Evolutionary conservation across 2,329 filamentous ascomycete species (phyloP).

Genomic region (Anthostomella pinea): DNA sequence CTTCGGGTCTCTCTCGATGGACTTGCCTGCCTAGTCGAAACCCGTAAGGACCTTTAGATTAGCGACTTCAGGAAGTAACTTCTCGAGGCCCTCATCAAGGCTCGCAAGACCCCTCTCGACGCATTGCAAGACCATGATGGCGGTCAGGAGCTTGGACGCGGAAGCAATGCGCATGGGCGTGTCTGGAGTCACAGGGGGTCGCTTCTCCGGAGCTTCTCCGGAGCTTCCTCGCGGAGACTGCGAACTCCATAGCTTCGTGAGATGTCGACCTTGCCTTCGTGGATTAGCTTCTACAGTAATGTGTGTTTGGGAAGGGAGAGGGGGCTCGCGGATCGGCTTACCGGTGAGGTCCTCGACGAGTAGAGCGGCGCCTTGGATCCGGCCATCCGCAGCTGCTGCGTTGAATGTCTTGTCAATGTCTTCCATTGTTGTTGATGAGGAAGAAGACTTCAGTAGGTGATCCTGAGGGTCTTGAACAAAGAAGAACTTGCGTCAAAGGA

Average conservation of each 20-base stretch:
- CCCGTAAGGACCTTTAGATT: slow-evolving; percentile 13
- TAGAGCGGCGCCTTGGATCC: slow-evolving; percentile 15
- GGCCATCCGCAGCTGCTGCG: slow-evolving; percentile 14
- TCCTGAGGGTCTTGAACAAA: not conserved
- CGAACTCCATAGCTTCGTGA: slow-evolving; percentile 18
- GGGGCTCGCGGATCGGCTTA: not conserved
- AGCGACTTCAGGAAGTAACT: slow-evolving; percentile 13
- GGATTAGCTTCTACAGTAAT: not conserved
- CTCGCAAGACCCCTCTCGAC: slow-evolving; percentile 11
- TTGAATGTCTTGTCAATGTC: slow-evolving; percentile 11
- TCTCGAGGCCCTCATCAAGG: slow-evolving; percentile 10
- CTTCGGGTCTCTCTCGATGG: slow-evolving; percentile 16
- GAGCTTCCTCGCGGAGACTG: slow-evolving; percentile 11
- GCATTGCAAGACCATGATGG: slow-evolving; percentile 16
- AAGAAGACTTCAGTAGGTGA: no score
- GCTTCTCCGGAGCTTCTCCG: slow-evolving; percentile 11
- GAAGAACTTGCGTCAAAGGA: not conserved
- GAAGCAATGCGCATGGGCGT: slow-evolving; percentile 16
- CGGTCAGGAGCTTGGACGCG: slow-evolving; percentile 14
- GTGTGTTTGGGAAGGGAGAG: not conserved
- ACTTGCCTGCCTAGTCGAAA: slow-evolving; percentile 15
- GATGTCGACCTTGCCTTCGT: slow-evolving; percentile 13
- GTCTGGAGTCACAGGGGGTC: slow-evolving; percentile 12
- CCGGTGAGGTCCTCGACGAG: slow-evolving; percentile 16
- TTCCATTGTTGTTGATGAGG: slow-evolving; percentile 14